Evolutionary conservation across 2,329 filamentous ascomycete species (phyloP).

Genomic region (Venturia effusa): DNA sequence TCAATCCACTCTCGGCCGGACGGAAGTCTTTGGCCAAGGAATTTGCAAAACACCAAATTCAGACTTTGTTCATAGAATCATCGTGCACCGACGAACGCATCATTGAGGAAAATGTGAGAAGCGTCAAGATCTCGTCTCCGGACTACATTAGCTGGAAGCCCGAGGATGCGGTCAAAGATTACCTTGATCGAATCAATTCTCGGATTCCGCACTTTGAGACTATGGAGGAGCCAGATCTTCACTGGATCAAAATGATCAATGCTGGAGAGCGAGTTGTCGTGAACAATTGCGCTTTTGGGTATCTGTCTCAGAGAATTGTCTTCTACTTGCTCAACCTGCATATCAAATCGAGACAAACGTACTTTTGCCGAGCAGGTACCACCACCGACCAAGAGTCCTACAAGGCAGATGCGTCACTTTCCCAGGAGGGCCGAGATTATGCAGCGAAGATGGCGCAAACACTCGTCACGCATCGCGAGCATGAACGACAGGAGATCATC

Average conservation of each 20-base stretch:
- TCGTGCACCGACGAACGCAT: constrained; percentile 89
- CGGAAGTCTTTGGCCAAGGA: constrained; percentile 83
- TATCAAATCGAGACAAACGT: constrained; percentile 89
- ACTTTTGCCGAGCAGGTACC: constrained; percentile 80
- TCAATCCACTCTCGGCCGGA: constrained; percentile 79
- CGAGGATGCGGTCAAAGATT: constrained; percentile 84
- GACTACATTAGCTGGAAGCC: constrained; percentile 92
- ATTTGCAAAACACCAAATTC: constrained; percentile 91
- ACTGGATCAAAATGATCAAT: constrained; percentile 99
- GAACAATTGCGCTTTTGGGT: constrained; percentile 95
- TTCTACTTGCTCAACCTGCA: constrained; percentile 97
- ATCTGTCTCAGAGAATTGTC: constrained; percentile 91
- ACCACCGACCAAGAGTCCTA: constrained; percentile 84
- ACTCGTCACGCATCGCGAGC: constrained; percentile 70
- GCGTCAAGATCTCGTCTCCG: constrained; percentile 94
- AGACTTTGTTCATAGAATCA: constrained; percentile 95
- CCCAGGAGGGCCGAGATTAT: constrained; percentile 69
- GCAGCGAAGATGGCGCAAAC: constrained; percentile 68
- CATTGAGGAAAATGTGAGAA: constrained; percentile 90
- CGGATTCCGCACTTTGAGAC: constrained; percentile 95
- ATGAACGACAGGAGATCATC: constrained; percentile 61
- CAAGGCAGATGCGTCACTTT: constrained; percentile 80
- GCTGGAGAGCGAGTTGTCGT: constrained; percentile 87
- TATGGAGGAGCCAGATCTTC: constrained; percentile 87
- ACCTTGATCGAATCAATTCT: constrained; percentile 77